Conservation (phyloP, 441 rosid genomes). For the Populus hybrid region DNA sequence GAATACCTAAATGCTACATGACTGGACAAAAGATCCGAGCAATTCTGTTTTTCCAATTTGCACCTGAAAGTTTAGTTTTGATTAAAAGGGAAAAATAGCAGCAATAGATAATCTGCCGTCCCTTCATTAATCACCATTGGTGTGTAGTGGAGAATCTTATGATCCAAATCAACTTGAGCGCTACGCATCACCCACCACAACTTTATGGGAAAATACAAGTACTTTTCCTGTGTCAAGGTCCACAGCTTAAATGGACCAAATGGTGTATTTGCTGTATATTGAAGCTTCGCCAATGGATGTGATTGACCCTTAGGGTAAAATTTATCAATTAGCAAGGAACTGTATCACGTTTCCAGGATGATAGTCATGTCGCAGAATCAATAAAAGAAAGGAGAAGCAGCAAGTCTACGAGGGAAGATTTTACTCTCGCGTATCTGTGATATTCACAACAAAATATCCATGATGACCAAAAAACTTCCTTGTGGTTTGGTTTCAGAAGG, state of each 20-base stretch:
- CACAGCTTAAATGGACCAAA: background rate
- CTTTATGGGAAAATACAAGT: background rate
- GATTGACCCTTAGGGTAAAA: background rate
- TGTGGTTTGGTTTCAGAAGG: background rate
- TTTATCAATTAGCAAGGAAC: background rate
- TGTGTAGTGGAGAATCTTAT: slow-evolving; percentile 33
- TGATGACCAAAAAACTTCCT: background rate
- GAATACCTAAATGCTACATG: background rate
- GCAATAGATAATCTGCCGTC: background rate
- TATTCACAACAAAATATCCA: background rate
- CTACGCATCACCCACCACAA: slow-evolving; percentile 11
- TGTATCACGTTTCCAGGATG: background rate
- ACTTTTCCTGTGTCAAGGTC: background rate
- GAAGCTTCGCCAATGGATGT: background rate
- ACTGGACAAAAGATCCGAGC: background rate
- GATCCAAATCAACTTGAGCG: background rate
- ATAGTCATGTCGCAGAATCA: background rate
- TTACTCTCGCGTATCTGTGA: background rate
- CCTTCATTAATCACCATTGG: slow-evolving; percentile 14
- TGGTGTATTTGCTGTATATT: background rate
- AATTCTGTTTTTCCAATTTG: background rate
- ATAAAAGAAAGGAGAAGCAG: background rate
- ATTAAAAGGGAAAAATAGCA: background rate
- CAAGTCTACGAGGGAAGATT: background rate
- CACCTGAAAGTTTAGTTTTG: background rate